Base-by-base conservation (phyloP, 2,329 filamentous ascomycete species). In the Ambrosiella beaveri region DNA sequence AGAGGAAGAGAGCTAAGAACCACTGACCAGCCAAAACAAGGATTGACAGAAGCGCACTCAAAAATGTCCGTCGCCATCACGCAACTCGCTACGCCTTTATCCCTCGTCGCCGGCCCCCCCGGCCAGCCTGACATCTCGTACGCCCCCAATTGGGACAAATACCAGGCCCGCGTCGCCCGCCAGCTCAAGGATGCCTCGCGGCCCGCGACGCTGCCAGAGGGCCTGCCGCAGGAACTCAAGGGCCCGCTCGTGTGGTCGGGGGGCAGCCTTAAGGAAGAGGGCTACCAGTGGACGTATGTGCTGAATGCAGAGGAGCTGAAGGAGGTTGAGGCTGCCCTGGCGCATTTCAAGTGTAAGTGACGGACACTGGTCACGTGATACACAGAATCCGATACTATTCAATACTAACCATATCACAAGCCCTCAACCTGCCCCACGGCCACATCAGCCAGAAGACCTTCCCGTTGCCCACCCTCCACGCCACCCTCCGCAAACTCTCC, bases 381-480 rank as follows among this genome's bases (percentile, higher is more conserved):
- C 44, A 8, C 44, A 12, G n/a, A 2, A 17, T 5, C 9, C 11
- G 2, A 13, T 47, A 17, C 44, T 47, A 4, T 27, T 27, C 5
- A 47, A 47, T 17, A 13, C 44, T 47, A 8, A 13, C 7, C n/a
- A n/a, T 41, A 8, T 8, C 27, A 11, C 15, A 44, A 54, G 57
- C 39, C 41, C 57, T 58, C 15, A 49, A 49, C 40, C 13, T 58
- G 5, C 15, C 51, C 17, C 50, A 55, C 15, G 57, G 57, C 15
- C 17, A 27, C 41, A 54, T 54, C 39, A 50, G 41, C 5, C 57
- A 54, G 40, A 11, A 58, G 39, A 58, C 71, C 0, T 82, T 82
- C 53, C 76, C 77, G 0, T 67, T 82, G 0, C 76, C 77, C 0
- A 72, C 63, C 0, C 68, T 81, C 0, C 73, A 75, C 57, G 57